Evolutionary conservation across 192 early-diverging fungal genomes (phyloP).

Genomic region (Tieghemiomyces parasiticus): DNA sequence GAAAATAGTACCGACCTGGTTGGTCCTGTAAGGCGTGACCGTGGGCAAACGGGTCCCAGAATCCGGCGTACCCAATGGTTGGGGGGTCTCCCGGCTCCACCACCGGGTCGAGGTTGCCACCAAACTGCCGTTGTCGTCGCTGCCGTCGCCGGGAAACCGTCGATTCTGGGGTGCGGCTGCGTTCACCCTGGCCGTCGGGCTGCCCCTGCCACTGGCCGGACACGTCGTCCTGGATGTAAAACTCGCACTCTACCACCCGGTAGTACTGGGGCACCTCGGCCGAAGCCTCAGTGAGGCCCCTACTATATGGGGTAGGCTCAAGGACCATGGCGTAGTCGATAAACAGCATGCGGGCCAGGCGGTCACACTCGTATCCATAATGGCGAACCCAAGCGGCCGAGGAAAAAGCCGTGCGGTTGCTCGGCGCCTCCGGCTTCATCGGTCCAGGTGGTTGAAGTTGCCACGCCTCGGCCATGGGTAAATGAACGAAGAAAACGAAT

Average conservation of each 20-base stretch:
- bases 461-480: too few species aligned
- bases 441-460: too few species aligned
- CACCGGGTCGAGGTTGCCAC: too few species aligned
- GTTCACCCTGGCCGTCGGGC: background rate
- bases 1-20: conserved; percentile 1
- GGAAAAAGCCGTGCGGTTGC: too few species aligned
- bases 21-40: conserved; percentile 1
- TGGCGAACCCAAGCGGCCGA: background rate
- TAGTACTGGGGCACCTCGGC: background rate
- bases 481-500: too few species aligned
- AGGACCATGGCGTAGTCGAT: background rate
- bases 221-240: conserved; percentile 3
- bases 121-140: too few species aligned
- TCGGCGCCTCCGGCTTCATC: too few species aligned
- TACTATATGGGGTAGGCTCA: background rate
- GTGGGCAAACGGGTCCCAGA: conserved; percentile 11
- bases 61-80: too few species aligned
- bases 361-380: conserved; percentile 1
- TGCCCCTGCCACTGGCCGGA: background rate
- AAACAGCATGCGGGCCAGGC: background rate
- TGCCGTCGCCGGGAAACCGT: background rate
- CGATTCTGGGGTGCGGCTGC: background rate
- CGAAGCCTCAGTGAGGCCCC: background rate
- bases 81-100: too few species aligned
- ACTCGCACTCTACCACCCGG: conserved; percentile 3